Evolutionary conservation across 176 grass and related monocot species (phyloP).

Genomic region (Oryza australiensis): DNA sequence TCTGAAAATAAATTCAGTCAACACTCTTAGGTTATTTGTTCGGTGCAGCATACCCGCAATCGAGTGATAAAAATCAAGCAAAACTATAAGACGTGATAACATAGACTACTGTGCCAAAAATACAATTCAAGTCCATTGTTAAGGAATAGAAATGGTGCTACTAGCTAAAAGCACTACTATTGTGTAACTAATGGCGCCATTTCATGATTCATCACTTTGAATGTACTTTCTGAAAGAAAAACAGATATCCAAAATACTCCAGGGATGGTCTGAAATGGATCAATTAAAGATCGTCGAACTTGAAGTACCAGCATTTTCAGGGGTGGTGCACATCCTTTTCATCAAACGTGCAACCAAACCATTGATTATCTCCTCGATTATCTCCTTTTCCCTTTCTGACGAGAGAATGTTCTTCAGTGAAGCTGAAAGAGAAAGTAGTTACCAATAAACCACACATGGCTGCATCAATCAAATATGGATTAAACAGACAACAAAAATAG

Average conservation of each 20-base stretch:
- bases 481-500: slow-evolving; percentile 19
- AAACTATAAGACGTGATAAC: not conserved
- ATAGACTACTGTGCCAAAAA: not conserved
- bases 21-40: not conserved
- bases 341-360: slow-evolving; percentile 72
- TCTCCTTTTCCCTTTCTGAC: slow-evolving; percentile 56
- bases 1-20: slow-evolving; percentile 19
- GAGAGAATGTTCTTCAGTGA: slow-evolving; percentile 78
- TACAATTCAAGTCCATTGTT: not conserved
- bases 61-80: not conserved
- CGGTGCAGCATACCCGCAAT: not conserved
- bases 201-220: not conserved
- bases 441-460: slow-evolving; percentile 6
- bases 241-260: slow-evolving; percentile 17
- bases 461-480: slow-evolving; percentile 14
- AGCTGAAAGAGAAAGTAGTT: slow-evolving; percentile 52
- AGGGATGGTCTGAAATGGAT: slow-evolving; percentile 5
- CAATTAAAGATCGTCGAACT: slow-evolving; percentile 38
- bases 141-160: not conserved
- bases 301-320: slow-evolving; percentile 51
- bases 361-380: slow-evolving; percentile 77
- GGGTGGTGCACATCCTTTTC: slow-evolving; percentile 77
- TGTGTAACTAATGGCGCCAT: not conserved
- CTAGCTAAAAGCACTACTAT: not conserved
- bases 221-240: slow-evolving; percentile 23